Conservation (phyloP, 371 early-diverging fungal species). For the Syncephalis plumigaleata region DNA sequence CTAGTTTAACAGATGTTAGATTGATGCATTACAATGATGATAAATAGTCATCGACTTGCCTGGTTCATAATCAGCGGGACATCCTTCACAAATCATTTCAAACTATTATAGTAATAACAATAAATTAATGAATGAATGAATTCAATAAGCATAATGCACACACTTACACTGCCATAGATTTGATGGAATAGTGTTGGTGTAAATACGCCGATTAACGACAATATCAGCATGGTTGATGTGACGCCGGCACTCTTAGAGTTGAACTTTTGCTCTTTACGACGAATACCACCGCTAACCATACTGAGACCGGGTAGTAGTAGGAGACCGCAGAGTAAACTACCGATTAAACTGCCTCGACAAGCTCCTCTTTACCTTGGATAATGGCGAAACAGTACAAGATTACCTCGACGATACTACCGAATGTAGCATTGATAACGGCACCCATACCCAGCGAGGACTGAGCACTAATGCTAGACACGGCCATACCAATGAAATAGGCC, state of each 20-base stretch:
- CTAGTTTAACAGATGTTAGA: constrained; percentile 9
- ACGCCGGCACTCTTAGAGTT: constrained; percentile 90
- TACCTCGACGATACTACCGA: constrained; percentile 91
- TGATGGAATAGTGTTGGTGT: constrained; percentile 89
- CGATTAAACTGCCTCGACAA: constrained; percentile 91
- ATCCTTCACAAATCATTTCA: constrained; percentile 32
- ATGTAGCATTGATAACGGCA: constrained; percentile 92
- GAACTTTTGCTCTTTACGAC: constrained; percentile 79
- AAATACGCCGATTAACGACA: constrained; percentile 84
- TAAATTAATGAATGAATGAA: no score
- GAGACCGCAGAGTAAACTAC: constrained; percentile 75
- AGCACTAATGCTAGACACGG: constrained; percentile 86
- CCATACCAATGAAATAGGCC: constrained; percentile 93
- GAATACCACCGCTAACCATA: constrained; percentile 86
- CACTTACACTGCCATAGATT: constrained; percentile 50
- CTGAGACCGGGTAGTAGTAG: constrained; percentile 82
- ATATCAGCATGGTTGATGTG: constrained; percentile 84
- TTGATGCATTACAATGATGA: background rate
- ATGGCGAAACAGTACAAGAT: constrained; percentile 82
- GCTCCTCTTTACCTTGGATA: constrained; percentile 62
- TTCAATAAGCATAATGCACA: background rate
- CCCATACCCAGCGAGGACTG: constrained; percentile 83
- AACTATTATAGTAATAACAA: constrained; percentile 16
- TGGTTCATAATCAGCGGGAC: constrained; percentile 14
- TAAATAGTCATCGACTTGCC: background rate